Evolutionary conservation across 495 filamentous ascomycete genomes (phyloP), one percentile per base, ranked within the genome.

Genomic region (Parachaetomium inaequale): DNA sequence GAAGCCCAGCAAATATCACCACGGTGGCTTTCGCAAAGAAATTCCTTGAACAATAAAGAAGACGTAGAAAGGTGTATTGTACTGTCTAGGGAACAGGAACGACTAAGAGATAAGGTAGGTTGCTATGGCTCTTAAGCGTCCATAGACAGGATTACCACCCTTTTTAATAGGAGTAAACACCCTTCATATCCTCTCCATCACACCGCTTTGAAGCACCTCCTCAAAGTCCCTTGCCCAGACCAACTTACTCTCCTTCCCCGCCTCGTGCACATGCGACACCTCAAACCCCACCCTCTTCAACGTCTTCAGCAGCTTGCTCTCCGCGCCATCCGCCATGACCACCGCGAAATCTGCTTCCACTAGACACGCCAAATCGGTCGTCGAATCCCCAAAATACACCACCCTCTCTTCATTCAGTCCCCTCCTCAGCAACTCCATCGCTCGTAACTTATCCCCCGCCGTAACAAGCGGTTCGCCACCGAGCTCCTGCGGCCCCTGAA

Each of bases 281-380:
- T 65, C 62, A 32, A 70, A 66, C 0, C 76, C 75, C 25, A 80
- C 51, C 51, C 76, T 70, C 55, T 56, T 56, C 21, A 80, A 52
- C 15, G 72, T 74, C 53, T 56, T 42, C 23, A 80, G 42, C 52
- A 80, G 46, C 58, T 66, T 71, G 45, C 73, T 74, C 7, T 67
- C 62, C 19, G 70, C 71, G 8, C 63, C 59, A 54, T 78, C 73
- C 15, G 74, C 68, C 34, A 80, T 63, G 25, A 80, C 71, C 31
- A 79, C 68, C 1, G 75, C 77, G 50, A 66, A 19, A 19, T 68
- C 63, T 1, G 72, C 73, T 25, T 50, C 63, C n/a, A 78, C 57
- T 49, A 80, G 52, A 52, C 77, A 79, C 31, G 61, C 66, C 58
- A 75, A 42, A 52, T 76, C 73, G 43, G 70, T 76, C 17, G 67